Base-by-base conservation (phyloP, 192 early-diverging fungal species). In the Gonapodya sp. region DNA sequence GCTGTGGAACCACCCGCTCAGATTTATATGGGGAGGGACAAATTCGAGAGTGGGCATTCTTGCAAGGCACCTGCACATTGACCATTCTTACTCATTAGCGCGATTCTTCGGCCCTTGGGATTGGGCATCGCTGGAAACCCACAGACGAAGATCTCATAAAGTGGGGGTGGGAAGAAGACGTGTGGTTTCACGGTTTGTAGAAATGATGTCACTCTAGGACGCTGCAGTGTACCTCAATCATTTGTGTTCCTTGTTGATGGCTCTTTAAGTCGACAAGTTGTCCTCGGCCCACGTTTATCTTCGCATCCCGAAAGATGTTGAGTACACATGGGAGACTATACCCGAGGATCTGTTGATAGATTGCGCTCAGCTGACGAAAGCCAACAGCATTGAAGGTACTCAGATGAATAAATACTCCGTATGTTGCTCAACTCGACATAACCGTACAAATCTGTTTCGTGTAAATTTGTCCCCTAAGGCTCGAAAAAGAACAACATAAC, bases 21-120 rank as follows among this genome's bases (percentile, higher is more conserved):
- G 33, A 92, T 99, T 36, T 99, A 97, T 84, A 97, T 99, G 96
- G 97, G 97, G 81, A 97, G 95, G 84, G 96, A 99, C 88, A 98
- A 97, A 86, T 96, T 92, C 84, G 97, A 99, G 86, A 99, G 92
- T 92, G 86, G 84, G 86, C 36, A 78, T 46, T 82, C 82, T n/a
- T n/a, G n/a, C n/a, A n/a, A n/a, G n/a, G n/a, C n/a, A n/a, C n/a
- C n/a, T n/a, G n/a, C n/a, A n/a, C n/a, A 35, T 36, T 14, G 1
- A 35, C 35, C 8, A 64, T 8, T 24, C 46, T 24, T 16, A 8
- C 46, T 64, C 46, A 64, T 64, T 64, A 8, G 46, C 8, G 8
- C 46, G 46, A 24, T 64, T 64, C 24, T 16, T 24, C 46, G 8
- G 8, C 46, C 24, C 46, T 64, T 64, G 24, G n/a, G n/a, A 8